Evolutionary conservation across 2,329 filamentous ascomycete species (phyloP).

Genomic region (Penicillium sp.): DNA sequence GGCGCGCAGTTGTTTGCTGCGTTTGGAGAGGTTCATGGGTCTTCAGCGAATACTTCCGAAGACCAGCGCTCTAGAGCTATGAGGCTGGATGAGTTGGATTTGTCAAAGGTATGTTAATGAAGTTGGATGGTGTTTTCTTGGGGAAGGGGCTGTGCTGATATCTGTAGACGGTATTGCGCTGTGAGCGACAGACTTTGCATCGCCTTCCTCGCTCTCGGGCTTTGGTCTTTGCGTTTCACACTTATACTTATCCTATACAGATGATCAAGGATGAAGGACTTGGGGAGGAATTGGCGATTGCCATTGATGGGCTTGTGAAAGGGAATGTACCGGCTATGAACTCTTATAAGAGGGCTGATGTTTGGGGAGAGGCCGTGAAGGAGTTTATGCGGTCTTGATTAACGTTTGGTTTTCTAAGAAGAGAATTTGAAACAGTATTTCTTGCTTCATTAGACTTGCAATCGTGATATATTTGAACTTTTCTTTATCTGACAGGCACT

Average conservation of each 20-base stretch:
- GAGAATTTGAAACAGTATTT: background rate
- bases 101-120: constrained; percentile 40
- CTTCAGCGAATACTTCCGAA: background rate
- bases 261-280: constrained; percentile 57
- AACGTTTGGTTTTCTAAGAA: too few relatives aligned
- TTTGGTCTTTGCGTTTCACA: constrained; percentile 62
- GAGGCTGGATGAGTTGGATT: constrained; percentile 39
- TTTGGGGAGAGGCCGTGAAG: constrained; percentile 58
- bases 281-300: constrained; percentile 53
- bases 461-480: constrained; percentile 1
- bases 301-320: constrained; percentile 58
- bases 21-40: constrained; percentile 36
- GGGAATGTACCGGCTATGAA: constrained; percentile 59
- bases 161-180: constrained; percentile 49
- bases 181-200: constrained; percentile 62
- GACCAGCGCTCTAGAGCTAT: background rate
- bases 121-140: background rate
- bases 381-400: constrained; percentile 44
- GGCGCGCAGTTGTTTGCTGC: constrained; percentile 41
- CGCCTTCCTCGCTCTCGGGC: constrained; percentile 54
- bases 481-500: background rate
- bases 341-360: constrained; percentile 57
- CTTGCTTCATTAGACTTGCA: background rate
- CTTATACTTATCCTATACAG: constrained; percentile 57
- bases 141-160: background rate